phyloP scores from a whole-genome alignment of 441 rosid species.

The Biscutella laevigata region DNA sequence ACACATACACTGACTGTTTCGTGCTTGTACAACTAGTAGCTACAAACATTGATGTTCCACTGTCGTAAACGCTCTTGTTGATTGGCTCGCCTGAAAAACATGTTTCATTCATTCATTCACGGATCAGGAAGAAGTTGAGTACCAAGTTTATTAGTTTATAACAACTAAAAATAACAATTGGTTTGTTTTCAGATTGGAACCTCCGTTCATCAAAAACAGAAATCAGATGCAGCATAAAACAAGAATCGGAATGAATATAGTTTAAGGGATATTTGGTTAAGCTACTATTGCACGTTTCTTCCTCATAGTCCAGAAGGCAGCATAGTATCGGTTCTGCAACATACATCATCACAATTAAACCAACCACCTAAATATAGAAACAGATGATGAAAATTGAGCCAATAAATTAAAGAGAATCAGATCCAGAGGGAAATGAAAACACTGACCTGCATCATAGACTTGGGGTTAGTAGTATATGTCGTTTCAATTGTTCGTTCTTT shows the following conservation, averaged over 20 bases:
- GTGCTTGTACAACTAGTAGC: neutral
- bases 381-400: neutral
- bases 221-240: slow-evolving; percentile 10
- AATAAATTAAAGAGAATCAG: neutral
- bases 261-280: slow-evolving; percentile 1
- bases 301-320: slow-evolving; percentile 91
- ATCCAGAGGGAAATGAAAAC: neutral
- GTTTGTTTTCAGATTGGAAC: neutral
- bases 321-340: slow-evolving; percentile 64
- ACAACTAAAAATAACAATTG: neutral
- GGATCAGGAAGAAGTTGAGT: too few species aligned
- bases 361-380: neutral
- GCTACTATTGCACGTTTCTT: slow-evolving; percentile 35
- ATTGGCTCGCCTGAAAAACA: neutral
- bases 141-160: neutral
- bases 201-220: neutral
- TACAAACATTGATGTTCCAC: neutral
- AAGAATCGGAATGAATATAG: slow-evolving; percentile 5
- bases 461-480: slow-evolving; percentile 77
- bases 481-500: slow-evolving; percentile 79
- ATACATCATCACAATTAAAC: neutral
- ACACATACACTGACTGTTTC: neutral
- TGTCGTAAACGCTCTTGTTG: neutral
- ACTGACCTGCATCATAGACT: slow-evolving; percentile 94
- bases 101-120: too few species aligned